These are phyloP conservation scores for Chlamydomonas incerta DNA, from an alignment of 139 green algal species.

Conservation along the genomic window DNA sequence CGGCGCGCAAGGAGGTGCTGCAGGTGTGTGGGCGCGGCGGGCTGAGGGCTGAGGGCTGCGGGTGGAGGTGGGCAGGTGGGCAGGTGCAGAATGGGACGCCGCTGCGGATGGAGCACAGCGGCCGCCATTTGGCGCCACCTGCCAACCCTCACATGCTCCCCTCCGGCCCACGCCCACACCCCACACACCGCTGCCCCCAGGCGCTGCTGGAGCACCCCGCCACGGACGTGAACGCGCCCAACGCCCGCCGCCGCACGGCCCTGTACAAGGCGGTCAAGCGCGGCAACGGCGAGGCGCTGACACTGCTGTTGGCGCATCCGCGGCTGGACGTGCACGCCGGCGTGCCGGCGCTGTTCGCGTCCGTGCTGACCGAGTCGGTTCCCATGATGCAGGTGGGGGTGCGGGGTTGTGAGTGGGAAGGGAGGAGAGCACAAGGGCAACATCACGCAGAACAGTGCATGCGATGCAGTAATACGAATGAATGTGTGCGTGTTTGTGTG, in stretches of 20 bases:
- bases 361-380: not conserved
- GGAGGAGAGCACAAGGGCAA: no score
- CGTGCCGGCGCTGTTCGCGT: conserved; percentile 7
- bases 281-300: not conserved
- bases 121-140: no score
- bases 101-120: no score
- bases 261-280: conserved; percentile 36
- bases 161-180: not conserved
- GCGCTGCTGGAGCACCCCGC: not conserved
- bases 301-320: not conserved
- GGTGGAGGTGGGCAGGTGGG: no score
- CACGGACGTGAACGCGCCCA: not conserved
- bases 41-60: no score
- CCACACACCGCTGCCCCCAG: not conserved
- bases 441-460: no score
- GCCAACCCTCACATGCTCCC: no score
- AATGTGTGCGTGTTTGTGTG: no score
- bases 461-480: no score
- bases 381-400: not conserved
- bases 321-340: conserved; percentile 2
- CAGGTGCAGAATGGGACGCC: no score
- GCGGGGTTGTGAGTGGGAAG: not conserved
- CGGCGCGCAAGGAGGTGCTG: not conserved
- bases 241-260: not conserved
- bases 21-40: no score